Base-by-base conservation (phyloP, 2,329 filamentous ascomycete genomes). In the Cladorrhinum sp. region DNA sequence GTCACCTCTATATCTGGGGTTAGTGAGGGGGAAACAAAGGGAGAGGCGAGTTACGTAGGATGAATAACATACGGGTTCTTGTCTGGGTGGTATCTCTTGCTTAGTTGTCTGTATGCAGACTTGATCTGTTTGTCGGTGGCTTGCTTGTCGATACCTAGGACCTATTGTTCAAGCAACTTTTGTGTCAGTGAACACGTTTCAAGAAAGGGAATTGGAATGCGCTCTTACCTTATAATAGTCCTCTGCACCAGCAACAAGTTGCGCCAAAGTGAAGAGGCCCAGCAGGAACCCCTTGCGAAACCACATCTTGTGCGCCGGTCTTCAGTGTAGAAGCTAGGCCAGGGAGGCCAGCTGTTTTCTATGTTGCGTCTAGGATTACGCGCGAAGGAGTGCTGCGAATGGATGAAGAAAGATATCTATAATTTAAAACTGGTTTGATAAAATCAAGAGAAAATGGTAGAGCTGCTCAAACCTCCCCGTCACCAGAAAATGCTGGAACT, bases 81-180 rank as follows among this genome's bases (percentile, higher is more conserved):
- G 77, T 99, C 95, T 2, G 95, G 95, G 72, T 99, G 95, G 75
- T 85, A 97, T 74, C 96, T 96, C 77, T 98, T 98, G 79, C 91
- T 96, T 10, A 99, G 81, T 62, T 86, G 88, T 62, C 93, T 86
- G 76, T 99, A 99, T 22, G 95, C 93, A 50, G 90, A 90, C 77
- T 99, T 99, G 73, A 99, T 89, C 70, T 98, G 89, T 70, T 88
- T 87, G 57, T 96, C 92, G 51, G 85, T 88, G 16, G 93, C 93
- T 62, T 88, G 81, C 70, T 86, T 92, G 70, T 88, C 84, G 65
- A 99, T 78, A 58, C 90, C 92, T 24, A 99, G 85, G 61, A 96
- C 78, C 86, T 96, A 55, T 1, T 18, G n/a, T n/a, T n/a, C n/a
- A n/a, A 12, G 18, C 49, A 60, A 57, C 22, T 60, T 58, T 22